Conservation (phyloP, 164 flowering plant species). For the Nelumbo lutea region DNA sequence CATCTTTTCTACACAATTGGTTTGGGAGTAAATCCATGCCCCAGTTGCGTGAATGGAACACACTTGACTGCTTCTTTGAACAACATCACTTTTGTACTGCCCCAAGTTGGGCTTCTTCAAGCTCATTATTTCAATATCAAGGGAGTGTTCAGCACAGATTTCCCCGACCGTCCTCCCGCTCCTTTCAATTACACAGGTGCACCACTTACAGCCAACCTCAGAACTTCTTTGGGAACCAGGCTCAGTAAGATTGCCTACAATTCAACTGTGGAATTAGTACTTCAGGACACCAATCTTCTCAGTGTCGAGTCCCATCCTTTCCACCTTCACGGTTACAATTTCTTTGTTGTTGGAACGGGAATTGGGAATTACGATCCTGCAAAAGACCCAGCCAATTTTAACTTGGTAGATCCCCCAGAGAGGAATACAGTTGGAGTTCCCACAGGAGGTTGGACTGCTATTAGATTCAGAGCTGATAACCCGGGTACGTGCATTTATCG, state of each 20-base stretch:
- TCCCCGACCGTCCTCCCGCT: conserved; percentile 37
- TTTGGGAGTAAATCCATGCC: conserved; percentile 29
- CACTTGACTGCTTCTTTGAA: conserved; percentile 35
- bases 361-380: conserved; percentile 34
- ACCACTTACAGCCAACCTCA: conserved; percentile 34
- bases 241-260: conserved; percentile 32
- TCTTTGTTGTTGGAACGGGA: conserved; percentile 44
- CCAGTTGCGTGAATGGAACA: conserved; percentile 32
- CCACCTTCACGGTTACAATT: conserved; percentile 49
- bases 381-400: conserved; percentile 39
- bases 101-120: conserved; percentile 32
- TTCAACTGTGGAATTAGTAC: conserved; percentile 35
- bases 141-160: conserved; percentile 30
- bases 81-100: conserved; percentile 45
- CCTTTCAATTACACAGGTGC: conserved; percentile 44
- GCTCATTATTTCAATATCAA: conserved; percentile 34
- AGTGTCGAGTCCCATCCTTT: conserved; percentile 44
- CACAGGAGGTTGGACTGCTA: conserved; percentile 64
- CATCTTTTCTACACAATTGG: conserved; percentile 35
- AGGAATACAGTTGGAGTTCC: conserved; percentile 61
- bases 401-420: conserved; percentile 58
- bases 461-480: conserved; percentile 55
- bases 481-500: conserved; percentile 34
- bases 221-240: conserved; percentile 27
- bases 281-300: conserved; percentile 42